Percentiles rank a stretch among this genome's conserved stretches.
Conservation (phyloP, 2,329 filamentous ascomycete genomes). For the Botrytis byssoidea region DNA sequence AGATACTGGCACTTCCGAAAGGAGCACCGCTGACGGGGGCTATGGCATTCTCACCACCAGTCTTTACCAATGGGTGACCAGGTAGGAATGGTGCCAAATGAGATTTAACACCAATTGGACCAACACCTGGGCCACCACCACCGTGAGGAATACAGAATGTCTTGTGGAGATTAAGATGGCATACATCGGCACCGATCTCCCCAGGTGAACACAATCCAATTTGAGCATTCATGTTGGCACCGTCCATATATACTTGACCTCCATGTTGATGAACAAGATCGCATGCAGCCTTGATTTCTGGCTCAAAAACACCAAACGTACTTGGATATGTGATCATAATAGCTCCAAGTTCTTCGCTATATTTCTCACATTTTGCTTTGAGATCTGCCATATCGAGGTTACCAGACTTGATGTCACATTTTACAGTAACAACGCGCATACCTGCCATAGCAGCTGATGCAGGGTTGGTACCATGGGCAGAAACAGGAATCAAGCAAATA, state of each 20-base stretch:
- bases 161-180: constrained; percentile 97
- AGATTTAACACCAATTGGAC: constrained; percentile 86
- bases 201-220: constrained; percentile 93
- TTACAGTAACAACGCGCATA: constrained; percentile 89
- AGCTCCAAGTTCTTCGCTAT: constrained; percentile 79
- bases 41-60: constrained; percentile 56
- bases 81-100: constrained; percentile 78
- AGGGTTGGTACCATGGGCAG: constrained; percentile 93
- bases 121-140: constrained; percentile 88
- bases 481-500: constrained; percentile 91
- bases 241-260: constrained; percentile 97
- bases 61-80: constrained; percentile 58
- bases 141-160: constrained; percentile 98
- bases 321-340: constrained; percentile 98
- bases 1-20: constrained; percentile 85
- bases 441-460: constrained; percentile 94
- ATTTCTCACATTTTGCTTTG: constrained; percentile 82
- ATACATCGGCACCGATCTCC: constrained; percentile 93
- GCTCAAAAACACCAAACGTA: constrained; percentile 94
- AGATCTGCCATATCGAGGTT: constrained; percentile 88
- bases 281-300: constrained; percentile 80
- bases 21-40: constrained; percentile 77
- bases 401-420: constrained; percentile 82
- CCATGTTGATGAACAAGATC: constrained; percentile 82
- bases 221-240: constrained; percentile 97